Evolutionary conservation across 1,139 yeast genomes (phyloP), one percentile per base, ranked within the genome.

Genomic region (Magnusiomyces suaveolens): DNA sequence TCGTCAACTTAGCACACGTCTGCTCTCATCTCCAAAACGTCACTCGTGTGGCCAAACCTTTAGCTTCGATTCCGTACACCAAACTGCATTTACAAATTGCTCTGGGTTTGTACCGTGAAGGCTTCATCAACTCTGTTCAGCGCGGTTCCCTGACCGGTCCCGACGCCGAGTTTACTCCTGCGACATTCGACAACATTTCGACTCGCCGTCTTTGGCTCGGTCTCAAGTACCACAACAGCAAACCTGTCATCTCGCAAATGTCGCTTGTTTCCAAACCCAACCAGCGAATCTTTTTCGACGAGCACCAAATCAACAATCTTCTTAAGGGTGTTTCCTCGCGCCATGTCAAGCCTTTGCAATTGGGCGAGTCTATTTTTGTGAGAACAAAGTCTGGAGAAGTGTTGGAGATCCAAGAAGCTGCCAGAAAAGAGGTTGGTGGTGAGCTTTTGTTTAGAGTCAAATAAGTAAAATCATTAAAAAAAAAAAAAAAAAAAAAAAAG

Each of bases 61-160:
- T 84, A 57, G 88, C 97, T 0, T 80, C 92, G 16, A 79, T 92
- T 24, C 97, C 97, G 24, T 87, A 84, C 74, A 80, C 90, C 29
- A 83, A 86, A 64, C 75, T 88, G 62, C 95, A 90, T 67, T 75
- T 94, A 58, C 88, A 86, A 65, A 78, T 92, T 52, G 87, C 95
- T 14, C 75, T 87, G 54, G 92, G 90, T 44, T 78, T 92, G 51
- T 87, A 92, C 72, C 85, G 83, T 61, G 95, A 90, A 70, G 99
- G 99, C 1, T 88, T 90, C 69, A 75, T 94, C 53, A 79, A 89
- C 1, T 80, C 89, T 10, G 78, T 94, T 53, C 95, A 87, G 67
- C 79, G 87, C 63, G 99, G 98, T 2, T 85, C 94, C n/a, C 75
- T 81, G 2, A 69, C 78, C n/a, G 97, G 97, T 0, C 98, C 98